Conservation (phyloP, 371 early-diverging fungal genomes). For the Mucor circinelloides region DNA sequence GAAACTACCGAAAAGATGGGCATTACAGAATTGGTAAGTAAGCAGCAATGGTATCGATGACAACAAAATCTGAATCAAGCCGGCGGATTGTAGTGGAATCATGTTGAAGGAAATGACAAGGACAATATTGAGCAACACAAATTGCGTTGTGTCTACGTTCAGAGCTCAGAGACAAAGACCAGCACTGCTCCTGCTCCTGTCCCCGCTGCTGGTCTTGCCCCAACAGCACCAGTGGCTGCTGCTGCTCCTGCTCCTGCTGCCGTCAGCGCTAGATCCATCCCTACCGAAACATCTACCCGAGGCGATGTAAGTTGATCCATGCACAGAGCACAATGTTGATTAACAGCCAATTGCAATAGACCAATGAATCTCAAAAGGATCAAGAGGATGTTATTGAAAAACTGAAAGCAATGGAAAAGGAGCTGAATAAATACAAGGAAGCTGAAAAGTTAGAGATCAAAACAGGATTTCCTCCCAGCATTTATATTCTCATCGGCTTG, state of each 20-base stretch:
- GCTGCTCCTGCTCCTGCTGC: neutral
- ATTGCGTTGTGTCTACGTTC: conserved; percentile 18
- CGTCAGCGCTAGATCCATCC: neutral
- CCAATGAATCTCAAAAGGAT: neutral
- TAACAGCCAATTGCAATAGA: neutral
- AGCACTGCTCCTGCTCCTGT: neutral
- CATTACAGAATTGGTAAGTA: conserved; percentile 42
- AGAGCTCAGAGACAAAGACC: neutral
- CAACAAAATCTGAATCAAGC: neutral
- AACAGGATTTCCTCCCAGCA: conserved; percentile 9
- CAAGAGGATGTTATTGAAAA: conserved; percentile 10
- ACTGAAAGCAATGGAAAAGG: conserved; percentile 18
- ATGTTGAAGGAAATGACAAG: conserved; percentile 15
- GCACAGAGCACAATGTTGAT: neutral
- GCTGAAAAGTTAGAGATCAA: conserved; percentile 11
- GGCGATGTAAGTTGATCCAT: neutral
- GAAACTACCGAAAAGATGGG: conserved; percentile 36
- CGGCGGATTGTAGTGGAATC: conserved; percentile 14
- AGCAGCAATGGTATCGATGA: neutral
- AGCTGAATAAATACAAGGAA: conserved; percentile 18
- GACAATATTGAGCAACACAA: conserved; percentile 16
- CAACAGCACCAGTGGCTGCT: neutral
- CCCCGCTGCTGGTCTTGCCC: neutral
- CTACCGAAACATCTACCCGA: neutral
- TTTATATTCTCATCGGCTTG: conserved; percentile 20